A percentile compares a stretch with the other conserved stretches of the same genome.
Conservation (phyloP, 2,329 filamentous ascomycete species). For the Sclerotinia spermophila region DNA sequence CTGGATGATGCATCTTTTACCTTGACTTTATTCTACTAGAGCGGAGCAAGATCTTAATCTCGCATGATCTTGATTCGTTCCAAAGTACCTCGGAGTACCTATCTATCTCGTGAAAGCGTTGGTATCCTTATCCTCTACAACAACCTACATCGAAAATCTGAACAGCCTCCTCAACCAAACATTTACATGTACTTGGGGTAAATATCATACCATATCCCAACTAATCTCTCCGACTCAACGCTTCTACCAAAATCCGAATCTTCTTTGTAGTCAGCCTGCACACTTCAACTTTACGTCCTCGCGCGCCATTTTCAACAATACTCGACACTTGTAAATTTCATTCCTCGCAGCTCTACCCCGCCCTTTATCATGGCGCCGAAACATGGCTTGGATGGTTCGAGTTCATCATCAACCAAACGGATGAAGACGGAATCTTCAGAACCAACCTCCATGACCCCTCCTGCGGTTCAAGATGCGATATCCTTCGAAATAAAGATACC, state of each 20-base stretch:
- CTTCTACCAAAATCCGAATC: neutral
- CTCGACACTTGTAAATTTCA: neutral
- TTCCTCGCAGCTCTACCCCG: neutral
- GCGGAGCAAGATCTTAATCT: neutral
- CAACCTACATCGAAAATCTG: neutral
- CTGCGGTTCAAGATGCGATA: conserved; percentile 20
- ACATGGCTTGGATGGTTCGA: conserved; percentile 24
- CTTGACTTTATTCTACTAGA: neutral
- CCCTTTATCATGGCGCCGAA: conserved; percentile 32
- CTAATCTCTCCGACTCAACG: neutral
- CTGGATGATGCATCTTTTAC: no score
- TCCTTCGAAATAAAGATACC: conserved; percentile 24
- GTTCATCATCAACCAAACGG: conserved; percentile 26
- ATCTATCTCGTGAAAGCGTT: neutral
- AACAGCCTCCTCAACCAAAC: neutral
- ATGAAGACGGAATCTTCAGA: conserved; percentile 24
- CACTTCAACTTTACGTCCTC: neutral
- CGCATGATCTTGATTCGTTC: neutral
- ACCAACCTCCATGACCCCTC: conserved; percentile 26
- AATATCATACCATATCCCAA: neutral
- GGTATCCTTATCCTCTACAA: neutral
- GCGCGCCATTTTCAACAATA: neutral
- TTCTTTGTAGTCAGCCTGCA: neutral
- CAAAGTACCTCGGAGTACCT: neutral
- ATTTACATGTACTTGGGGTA: neutral